A percentile compares a stretch with the other conserved stretches of the same genome.
phyloP scores from a whole-genome alignment of 2,329 filamentous ascomycete genomes.

The Fusarium chuoi region DNA sequence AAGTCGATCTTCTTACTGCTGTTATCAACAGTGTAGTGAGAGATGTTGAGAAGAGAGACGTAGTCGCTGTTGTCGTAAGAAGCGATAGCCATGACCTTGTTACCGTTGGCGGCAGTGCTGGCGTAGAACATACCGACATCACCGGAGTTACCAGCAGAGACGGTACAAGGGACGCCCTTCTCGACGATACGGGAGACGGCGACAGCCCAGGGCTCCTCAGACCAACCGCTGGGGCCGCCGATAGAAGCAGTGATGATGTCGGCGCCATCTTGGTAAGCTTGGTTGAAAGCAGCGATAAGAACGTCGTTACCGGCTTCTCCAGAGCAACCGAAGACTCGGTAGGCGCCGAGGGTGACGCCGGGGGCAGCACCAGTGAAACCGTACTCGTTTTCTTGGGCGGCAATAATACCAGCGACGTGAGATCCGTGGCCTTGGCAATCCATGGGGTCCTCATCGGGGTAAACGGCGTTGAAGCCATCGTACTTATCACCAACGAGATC shows the following conservation, averaged over 20 bases:
- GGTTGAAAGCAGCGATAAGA: conserved; percentile 67
- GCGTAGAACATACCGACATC: conserved; percentile 60
- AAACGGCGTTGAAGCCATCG: conserved; percentile 50
- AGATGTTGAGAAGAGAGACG: conserved; percentile 55
- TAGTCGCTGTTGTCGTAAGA: conserved; percentile 60
- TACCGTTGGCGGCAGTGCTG: conserved; percentile 60
- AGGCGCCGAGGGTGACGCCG: conserved; percentile 65
- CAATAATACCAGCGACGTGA: conserved; percentile 71
- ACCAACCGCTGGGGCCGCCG: conserved; percentile 61
- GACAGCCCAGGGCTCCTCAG: conserved; percentile 61
- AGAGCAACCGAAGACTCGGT: conserved; percentile 66
- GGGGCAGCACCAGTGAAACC: conserved; percentile 68
- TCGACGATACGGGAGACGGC: conserved; percentile 63
- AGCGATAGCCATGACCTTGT: conserved; percentile 59
- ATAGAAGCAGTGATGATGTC: conserved; percentile 67
- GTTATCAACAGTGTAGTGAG: conserved; percentile 54
- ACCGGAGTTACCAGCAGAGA: conserved; percentile 64
- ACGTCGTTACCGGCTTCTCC: conserved; percentile 63
- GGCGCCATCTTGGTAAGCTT: conserved; percentile 67
- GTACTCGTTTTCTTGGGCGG: conserved; percentile 63
- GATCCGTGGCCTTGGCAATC: conserved; percentile 69
- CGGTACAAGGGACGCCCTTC: conserved; percentile 62
- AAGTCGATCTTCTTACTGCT: conserved; percentile 49
- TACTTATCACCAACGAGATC: conserved; percentile 68
- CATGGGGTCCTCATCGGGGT: conserved; percentile 62